Evolutionary conservation across 768 basidiomycete genomes (phyloP).

Genomic region (Trametes punicea): DNA sequence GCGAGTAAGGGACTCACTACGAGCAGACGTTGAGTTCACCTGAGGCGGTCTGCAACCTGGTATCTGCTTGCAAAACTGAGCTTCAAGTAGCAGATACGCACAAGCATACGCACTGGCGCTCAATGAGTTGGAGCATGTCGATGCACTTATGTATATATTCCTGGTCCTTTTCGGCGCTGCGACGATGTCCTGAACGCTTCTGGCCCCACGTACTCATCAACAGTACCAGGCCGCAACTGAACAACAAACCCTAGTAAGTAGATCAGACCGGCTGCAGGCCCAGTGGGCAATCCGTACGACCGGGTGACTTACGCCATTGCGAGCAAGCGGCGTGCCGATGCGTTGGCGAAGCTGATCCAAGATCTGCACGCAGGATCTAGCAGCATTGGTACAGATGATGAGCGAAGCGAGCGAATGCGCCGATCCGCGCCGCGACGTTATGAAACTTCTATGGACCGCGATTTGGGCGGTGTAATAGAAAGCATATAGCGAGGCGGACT

Average conservation of each 20-base stretch:
- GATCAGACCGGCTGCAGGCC: background rate
- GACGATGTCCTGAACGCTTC: conserved; percentile 28
- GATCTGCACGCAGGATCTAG: conserved; percentile 70
- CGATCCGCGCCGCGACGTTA: conserved; percentile 55
- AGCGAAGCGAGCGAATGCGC: conserved; percentile 55
- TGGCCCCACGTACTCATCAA: conserved; percentile 49
- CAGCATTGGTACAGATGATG: conserved; percentile 82
- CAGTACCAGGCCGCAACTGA: conserved; percentile 43
- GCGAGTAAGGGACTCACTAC: too few species aligned
- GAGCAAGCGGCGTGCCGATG: background rate
- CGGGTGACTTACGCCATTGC: conserved; percentile 7
- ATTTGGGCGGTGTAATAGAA: conserved; percentile 53
- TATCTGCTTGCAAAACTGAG: background rate
- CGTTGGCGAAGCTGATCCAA: conserved; percentile 46
- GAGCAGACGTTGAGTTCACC: background rate
- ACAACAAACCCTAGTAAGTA: conserved; percentile 27
- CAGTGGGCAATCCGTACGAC: background rate
- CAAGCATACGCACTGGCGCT: conserved; percentile 4
- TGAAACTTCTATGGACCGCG: conserved; percentile 73
- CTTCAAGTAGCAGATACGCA: background rate
- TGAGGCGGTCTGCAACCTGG: conserved; percentile 1
- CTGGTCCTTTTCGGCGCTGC: conserved; percentile 35
- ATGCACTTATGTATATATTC: conserved; percentile 41
- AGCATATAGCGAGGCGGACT: conserved; percentile 36
- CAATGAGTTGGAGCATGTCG: conserved; percentile 17